A percentile compares a stretch with the other conserved stretches of the same genome.
Evolutionary conservation across 2,329 filamentous ascomycete species (phyloP).

Genomic region (Colletotrichum sp.): DNA sequence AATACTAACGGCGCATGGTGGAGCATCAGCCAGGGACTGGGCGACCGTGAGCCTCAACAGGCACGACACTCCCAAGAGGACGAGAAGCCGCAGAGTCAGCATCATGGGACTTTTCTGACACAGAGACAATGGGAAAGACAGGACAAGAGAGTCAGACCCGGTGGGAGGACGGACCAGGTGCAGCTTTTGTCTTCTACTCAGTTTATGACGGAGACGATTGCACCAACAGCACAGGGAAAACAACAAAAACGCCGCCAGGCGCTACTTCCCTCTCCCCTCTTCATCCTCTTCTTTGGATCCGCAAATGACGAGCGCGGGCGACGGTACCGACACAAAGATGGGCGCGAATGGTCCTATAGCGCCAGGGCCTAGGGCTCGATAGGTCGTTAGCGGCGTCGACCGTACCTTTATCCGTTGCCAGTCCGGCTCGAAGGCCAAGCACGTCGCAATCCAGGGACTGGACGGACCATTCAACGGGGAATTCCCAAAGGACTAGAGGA

Average conservation of each 20-base stretch:
- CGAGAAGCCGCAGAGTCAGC: not conserved
- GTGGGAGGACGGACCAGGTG: not conserved
- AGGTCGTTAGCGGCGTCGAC: not conserved
- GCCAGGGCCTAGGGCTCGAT: not conserved
- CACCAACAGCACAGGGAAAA: not conserved
- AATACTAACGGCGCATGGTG: slow-evolving; percentile 1
- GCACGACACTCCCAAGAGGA: not conserved
- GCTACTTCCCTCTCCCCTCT: not conserved
- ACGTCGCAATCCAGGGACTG: not conserved
- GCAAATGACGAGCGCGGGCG: not conserved
- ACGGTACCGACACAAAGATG: not conserved
- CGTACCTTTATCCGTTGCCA: not conserved
- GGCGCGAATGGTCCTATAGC: not conserved
- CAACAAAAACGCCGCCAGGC: not conserved
- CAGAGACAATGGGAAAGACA: not conserved
- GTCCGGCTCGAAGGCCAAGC: not conserved
- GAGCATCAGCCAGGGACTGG: not conserved
- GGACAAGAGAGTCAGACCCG: not conserved
- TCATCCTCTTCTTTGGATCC: not conserved
- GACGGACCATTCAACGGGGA: not conserved
- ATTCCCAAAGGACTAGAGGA: not conserved
- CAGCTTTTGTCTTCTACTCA: not conserved
- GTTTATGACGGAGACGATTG: not conserved
- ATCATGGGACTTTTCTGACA: not conserved
- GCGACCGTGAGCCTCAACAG: not conserved